A percentile compares a stretch with the other conserved stretches of the same genome.
phyloP scores from a whole-genome alignment of 345 rosid species.

The Leavenworthia alabamica region DNA sequence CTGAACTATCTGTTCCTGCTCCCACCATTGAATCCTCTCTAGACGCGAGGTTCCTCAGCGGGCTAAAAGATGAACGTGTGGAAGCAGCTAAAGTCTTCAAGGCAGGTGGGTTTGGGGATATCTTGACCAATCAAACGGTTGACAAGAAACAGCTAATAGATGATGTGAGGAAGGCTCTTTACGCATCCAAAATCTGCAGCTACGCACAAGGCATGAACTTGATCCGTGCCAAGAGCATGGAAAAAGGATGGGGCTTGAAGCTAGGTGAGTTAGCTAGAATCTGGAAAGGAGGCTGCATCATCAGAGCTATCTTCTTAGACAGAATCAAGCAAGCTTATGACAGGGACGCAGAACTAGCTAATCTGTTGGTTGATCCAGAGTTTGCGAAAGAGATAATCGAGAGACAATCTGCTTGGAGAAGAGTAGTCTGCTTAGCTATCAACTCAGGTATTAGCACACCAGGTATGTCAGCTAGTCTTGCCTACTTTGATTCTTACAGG shows the following conservation, averaged over 20 bases:
- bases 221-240: slow-evolving; percentile 81
- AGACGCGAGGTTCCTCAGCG: slow-evolving; percentile 87
- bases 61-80: slow-evolving; percentile 86
- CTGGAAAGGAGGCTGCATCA: slow-evolving; percentile 99
- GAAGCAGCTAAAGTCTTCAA: slow-evolving; percentile 81
- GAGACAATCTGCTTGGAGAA: slow-evolving; percentile 90
- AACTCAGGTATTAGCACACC: slow-evolving; percentile 90
- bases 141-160: slow-evolving; percentile 78
- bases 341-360: slow-evolving; percentile 74
- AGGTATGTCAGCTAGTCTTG: slow-evolving; percentile 93
- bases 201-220: slow-evolving; percentile 98
- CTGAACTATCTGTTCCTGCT: slow-evolving; percentile 86
- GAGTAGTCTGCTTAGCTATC: slow-evolving; percentile 80
- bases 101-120: slow-evolving; percentile 63
- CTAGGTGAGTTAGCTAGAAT: slow-evolving; percentile 96
- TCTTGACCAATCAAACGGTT: slow-evolving; percentile 50
- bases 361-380: slow-evolving; percentile 92
- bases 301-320: slow-evolving; percentile 84
- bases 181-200: slow-evolving; percentile 91
- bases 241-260: slow-evolving; percentile 79
- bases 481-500: slow-evolving; percentile 83
- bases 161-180: slow-evolving; percentile 86
- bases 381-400: slow-evolving; percentile 90
- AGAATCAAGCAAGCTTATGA: slow-evolving; percentile 96
- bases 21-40: slow-evolving; percentile 89